Evolutionary conservation across 78 protist species (phyloP).

Genomic region (Cavenderia fasciculata): DNA sequence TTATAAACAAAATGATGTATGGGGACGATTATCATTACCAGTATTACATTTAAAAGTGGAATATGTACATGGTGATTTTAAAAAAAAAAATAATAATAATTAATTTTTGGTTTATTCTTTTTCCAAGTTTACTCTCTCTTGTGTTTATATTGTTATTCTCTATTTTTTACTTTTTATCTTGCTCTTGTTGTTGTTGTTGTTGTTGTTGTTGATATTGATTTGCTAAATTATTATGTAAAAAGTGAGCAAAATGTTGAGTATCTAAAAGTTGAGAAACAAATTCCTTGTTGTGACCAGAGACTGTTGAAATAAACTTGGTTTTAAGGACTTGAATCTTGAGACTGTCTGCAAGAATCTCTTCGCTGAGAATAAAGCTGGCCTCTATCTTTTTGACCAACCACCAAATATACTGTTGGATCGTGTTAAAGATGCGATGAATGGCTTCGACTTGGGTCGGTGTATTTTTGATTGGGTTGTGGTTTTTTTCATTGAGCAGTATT

Average conservation of each 20-base stretch:
- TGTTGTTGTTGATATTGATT: no score
- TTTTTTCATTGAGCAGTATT: conserved; percentile 21
- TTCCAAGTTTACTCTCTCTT: no score
- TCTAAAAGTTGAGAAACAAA: conserved; percentile 52
- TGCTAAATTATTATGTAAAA: no score
- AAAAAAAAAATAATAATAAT: no score
- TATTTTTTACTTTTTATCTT: no score
- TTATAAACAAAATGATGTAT: no score
- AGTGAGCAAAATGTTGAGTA: conserved; percentile 65
- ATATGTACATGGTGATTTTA: no score
- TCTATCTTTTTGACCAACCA: conserved; percentile 75
- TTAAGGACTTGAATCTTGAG: conserved; percentile 33
- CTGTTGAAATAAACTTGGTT: conserved; percentile 19
- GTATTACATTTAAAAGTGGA: no score
- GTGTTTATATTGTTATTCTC: no score
- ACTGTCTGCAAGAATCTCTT: conserved; percentile 34
- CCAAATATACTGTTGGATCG: conserved; percentile 66
- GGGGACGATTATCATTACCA: no score
- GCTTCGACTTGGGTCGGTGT: conserved; percentile 51
- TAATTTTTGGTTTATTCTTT: no score
- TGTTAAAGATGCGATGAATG: conserved; percentile 30
- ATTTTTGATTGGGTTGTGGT: conserved; percentile 58
- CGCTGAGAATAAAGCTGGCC: conserved; percentile 1
- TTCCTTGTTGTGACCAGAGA: conserved; percentile 53
- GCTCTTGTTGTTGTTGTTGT: no score